Evolutionary conservation across 202 grass and related monocot genomes (phyloP), one percentile per base, ranked within the genome.

Genomic region (Eragrostis tef): DNA sequence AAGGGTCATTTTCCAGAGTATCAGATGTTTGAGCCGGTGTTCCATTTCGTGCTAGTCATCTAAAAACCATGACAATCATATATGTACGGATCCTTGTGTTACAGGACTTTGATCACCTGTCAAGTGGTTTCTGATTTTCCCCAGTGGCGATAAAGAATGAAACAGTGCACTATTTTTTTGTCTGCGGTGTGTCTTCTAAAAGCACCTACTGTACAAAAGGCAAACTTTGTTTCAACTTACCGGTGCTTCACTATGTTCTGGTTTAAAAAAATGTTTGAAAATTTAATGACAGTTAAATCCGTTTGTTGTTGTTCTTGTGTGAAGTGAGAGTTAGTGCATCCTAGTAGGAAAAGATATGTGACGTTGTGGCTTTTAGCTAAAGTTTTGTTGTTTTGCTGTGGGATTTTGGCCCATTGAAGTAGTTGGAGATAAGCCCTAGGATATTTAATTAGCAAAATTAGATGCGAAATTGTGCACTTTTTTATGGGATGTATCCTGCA

Each of bases 61-160:
- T 42, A 43, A 44, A 52, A 5, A 21, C 31, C 22, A 43, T 25
- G 12, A 15, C 7, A 29, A 54, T 67, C 4, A 41, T 47, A 20
- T 41, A 1, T 39, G 34, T 60, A 24, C 17, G 64, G 49, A 8
- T 2, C 27, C 17, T 36, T 11, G 17, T 44, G 47, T 65, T 11
- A 48, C 44, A 36, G 24, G 16, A 15, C 19, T 48, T 59, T 66
- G 16, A 3, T 42, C 31, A 19, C 17, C 13, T 31, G 13, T 1
- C 13, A 63, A 31, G 29, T 71, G 46, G 27, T 13, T 71, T 42
- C 41, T 47, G n/a, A 81, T 26, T 27, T 76, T 57, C 75, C 14
- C 54, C 75, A 51, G 16, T 39, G 6, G 1, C 2, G 36, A 65
- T 22, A 42, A 60, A 39, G 77, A 58, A 67, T 57, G 82, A 71